Percentiles rank a stretch among this genome's conserved stretches.
Evolutionary conservation across 75 land plant genomes (phyloP).

Genomic region (Picea glauca): DNA sequence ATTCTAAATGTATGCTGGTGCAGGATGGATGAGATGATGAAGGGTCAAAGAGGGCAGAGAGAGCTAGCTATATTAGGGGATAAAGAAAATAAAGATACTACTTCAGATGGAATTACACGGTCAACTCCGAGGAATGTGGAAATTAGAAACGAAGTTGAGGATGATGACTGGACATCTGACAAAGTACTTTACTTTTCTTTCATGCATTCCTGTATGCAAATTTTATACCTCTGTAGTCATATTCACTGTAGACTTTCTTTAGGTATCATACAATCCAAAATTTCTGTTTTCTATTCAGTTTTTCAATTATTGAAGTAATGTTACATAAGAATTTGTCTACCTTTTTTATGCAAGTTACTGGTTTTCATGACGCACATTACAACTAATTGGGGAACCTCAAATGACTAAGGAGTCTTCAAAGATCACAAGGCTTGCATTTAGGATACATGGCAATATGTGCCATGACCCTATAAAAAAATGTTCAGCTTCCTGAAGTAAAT

Average conservation of each 20-base stretch:
- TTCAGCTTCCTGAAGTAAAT: neutral
- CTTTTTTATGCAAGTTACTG: neutral
- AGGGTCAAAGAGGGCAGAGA: constrained; percentile 33
- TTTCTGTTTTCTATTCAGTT: neutral
- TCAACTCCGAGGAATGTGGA: constrained; percentile 8
- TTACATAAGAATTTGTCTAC: neutral
- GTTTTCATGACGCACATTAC: neutral
- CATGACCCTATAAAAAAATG: neutral
- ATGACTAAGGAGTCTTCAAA: neutral
- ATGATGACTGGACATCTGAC: constrained; percentile 25
- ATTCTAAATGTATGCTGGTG: neutral
- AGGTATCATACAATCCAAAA: neutral
- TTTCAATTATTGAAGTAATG: neutral
- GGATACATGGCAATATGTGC: neutral
- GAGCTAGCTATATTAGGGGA: constrained; percentile 27
- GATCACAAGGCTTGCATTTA: neutral
- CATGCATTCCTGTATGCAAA: neutral
- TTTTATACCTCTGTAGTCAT: neutral
- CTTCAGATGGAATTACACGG: constrained; percentile 16
- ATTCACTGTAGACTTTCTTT: neutral
- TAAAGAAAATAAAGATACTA: constrained; percentile 11
- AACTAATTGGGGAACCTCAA: neutral
- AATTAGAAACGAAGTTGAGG: constrained; percentile 16
- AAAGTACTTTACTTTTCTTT: constrained; percentile 18
- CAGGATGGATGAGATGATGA: constrained; percentile 54